A percentile compares a stretch with the other conserved stretches of the same genome.
These are phyloP conservation scores for Closterium sp. DNA, from an alignment of 139 green algal species.

Conservation along the genomic window DNA sequence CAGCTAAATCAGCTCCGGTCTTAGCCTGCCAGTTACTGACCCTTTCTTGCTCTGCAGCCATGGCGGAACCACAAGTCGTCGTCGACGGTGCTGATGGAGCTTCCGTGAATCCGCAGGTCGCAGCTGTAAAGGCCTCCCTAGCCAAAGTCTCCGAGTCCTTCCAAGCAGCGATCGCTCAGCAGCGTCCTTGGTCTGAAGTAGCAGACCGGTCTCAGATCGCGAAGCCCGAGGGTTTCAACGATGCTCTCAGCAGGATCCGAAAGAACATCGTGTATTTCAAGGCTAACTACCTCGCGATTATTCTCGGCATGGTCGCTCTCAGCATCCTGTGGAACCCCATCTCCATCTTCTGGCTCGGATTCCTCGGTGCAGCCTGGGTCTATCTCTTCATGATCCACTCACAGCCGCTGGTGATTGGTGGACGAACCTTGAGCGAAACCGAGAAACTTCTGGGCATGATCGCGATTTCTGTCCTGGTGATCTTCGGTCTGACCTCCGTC, in stretches of 20 bases:
- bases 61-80: neutral
- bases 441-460: slow-evolving; percentile 83
- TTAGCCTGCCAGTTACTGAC: too few relatives aligned
- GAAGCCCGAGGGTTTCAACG: slow-evolving; percentile 68
- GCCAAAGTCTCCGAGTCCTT: slow-evolving; percentile 4
- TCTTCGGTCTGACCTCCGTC: slow-evolving; percentile 89
- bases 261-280: slow-evolving; percentile 89
- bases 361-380: slow-evolving; percentile 69
- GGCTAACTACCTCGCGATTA: slow-evolving; percentile 84
- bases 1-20: too few relatives aligned
- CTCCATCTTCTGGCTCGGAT: slow-evolving; percentile 72
- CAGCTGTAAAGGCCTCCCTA: neutral
- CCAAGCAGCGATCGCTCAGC: slow-evolving; percentile 55
- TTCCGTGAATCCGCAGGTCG: neutral
- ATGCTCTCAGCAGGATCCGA: slow-evolving; percentile 69
- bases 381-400: slow-evolving; percentile 83
- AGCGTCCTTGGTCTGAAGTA: slow-evolving; percentile 85
- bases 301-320: slow-evolving; percentile 62
- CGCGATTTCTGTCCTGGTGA: slow-evolving; percentile 52
- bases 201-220: slow-evolving; percentile 73
- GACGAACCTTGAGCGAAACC: slow-evolving; percentile 62
- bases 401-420: slow-evolving; percentile 72
- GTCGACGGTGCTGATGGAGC: neutral
- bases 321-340: slow-evolving; percentile 73
- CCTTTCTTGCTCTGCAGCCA: neutral